Evolutionary conservation across 2,329 filamentous ascomycete genomes (phyloP).

Genomic region (Colletotrichum karsti): DNA sequence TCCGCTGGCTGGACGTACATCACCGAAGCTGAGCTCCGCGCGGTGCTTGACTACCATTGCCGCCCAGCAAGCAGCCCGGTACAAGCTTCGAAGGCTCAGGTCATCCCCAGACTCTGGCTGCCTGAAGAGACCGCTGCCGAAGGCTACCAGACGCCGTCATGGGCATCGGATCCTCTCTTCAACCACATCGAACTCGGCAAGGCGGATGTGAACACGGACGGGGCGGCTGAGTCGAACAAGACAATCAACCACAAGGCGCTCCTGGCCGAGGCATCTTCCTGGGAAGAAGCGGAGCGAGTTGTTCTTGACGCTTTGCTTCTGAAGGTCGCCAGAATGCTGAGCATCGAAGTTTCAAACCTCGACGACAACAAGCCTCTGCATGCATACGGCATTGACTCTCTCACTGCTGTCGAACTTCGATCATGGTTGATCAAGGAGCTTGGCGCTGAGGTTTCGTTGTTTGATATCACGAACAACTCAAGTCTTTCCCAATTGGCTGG

Average conservation of each 20-base stretch:
- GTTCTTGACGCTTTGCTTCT: constrained; percentile 34
- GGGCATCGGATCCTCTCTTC: constrained; percentile 35
- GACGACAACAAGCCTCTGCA: constrained; percentile 31
- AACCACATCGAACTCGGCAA: constrained; percentile 27
- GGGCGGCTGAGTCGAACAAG: constrained; percentile 4
- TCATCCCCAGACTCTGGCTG: constrained; percentile 35
- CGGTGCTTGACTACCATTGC: constrained; percentile 37
- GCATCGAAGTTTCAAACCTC: constrained; percentile 30
- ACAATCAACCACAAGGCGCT: constrained; percentile 26
- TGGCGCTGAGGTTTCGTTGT: constrained; percentile 50
- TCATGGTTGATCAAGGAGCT: constrained; percentile 57
- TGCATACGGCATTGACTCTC: constrained; percentile 36
- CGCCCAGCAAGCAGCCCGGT: not conserved
- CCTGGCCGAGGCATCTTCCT: constrained; percentile 32
- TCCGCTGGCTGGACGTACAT: constrained; percentile 33
- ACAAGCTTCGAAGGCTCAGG: constrained; percentile 28
- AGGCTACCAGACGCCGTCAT: constrained; percentile 31
- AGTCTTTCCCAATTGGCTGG: constrained; percentile 33
- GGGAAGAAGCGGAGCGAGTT: constrained; percentile 32
- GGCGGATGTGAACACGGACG: not conserved
- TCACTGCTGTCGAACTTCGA: constrained; percentile 45
- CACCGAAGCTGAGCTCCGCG: constrained; percentile 33
- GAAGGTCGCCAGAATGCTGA: constrained; percentile 34
- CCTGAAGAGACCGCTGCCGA: constrained; percentile 33
- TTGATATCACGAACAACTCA: constrained; percentile 51